Evolutionary conservation across 208 protist species (phyloP).

Genomic region (Herpetomonas tarakana): DNA sequence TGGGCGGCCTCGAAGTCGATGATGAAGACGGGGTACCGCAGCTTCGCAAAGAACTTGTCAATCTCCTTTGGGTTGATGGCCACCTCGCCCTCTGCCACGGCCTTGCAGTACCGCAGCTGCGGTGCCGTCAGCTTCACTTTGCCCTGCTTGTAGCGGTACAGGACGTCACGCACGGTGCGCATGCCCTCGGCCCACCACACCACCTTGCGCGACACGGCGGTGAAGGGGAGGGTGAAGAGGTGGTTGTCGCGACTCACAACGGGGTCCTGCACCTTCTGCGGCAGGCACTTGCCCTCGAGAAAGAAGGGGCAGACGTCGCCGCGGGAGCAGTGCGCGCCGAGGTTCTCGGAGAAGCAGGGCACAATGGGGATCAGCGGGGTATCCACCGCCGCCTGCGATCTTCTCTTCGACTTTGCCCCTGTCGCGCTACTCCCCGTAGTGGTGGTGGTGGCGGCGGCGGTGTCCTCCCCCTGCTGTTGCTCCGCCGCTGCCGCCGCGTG

Average conservation of each 20-base stretch:
- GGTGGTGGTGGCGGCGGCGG: too few species aligned
- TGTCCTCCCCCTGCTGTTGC: not conserved
- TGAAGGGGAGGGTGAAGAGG: conserved; percentile 83
- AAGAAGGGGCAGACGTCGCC: conserved; percentile 83
- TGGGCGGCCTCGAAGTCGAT: conserved; percentile 90
- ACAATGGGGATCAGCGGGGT: not conserved
- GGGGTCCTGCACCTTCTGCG: conserved; percentile 65
- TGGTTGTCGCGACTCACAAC: conserved; percentile 68
- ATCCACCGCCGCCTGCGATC: not conserved
- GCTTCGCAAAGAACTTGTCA: conserved; percentile 64
- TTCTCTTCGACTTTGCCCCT: not conserved
- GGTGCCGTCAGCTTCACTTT: conserved; percentile 70
- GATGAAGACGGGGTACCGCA: conserved; percentile 83
- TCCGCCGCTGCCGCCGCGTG: conserved; percentile 4
- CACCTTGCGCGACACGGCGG: conserved; percentile 61
- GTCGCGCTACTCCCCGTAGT: not conserved
- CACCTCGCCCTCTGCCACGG: conserved; percentile 53
- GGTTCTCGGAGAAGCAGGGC: conserved; percentile 4
- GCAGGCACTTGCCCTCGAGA: conserved; percentile 77
- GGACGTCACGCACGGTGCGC: conserved; percentile 67
- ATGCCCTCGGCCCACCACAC: conserved; percentile 77
- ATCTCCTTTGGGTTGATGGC: conserved; percentile 77
- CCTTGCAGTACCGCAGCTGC: conserved; percentile 80
- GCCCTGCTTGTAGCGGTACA: conserved; percentile 52
- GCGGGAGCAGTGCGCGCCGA: conserved; percentile 69